Percentiles rank a stretch among this genome's conserved stretches.
Evolutionary conservation across 139 green algal species (phyloP).

Genomic region (Coelastrella sp.): DNA sequence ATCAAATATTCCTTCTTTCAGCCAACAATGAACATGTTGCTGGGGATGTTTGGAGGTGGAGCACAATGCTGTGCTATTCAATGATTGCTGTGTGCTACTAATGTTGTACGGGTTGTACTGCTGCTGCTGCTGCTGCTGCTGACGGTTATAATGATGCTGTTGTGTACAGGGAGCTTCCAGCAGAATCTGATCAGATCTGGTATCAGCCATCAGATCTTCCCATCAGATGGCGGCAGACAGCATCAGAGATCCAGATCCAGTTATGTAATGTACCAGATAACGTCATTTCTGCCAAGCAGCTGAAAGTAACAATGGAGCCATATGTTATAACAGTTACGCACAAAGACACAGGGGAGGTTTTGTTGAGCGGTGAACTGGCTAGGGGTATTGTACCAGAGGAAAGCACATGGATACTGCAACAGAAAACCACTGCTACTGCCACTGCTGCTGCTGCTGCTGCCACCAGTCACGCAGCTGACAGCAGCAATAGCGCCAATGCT

Average conservation of each 20-base stretch:
- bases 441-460: neutral
- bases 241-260: constrained; percentile 73
- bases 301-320: constrained; percentile 58
- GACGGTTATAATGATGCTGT: no score
- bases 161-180: constrained; percentile 14
- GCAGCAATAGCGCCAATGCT: neutral
- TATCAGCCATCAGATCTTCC: constrained; percentile 69
- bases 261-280: constrained; percentile 52
- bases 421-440: neutral
- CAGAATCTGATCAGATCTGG: constrained; percentile 65
- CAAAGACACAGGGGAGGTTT: constrained; percentile 56
- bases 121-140: constrained; percentile 11
- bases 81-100: no score
- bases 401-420: constrained; percentile 69
- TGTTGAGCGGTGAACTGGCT: constrained; percentile 76
- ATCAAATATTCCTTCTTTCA: no score
- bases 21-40: no score
- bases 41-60: no score
- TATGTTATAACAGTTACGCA: constrained; percentile 55
- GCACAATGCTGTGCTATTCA: no score
- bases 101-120: neutral
- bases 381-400: constrained; percentile 73
- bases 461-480: neutral
- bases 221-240: constrained; percentile 81
- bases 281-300: constrained; percentile 38